Percentiles rank a stretch among this genome's conserved stretches.
These are phyloP conservation scores for Fragaria vesca DNA, from an alignment of 306 rosid genomes.

Conservation along the genomic window DNA sequence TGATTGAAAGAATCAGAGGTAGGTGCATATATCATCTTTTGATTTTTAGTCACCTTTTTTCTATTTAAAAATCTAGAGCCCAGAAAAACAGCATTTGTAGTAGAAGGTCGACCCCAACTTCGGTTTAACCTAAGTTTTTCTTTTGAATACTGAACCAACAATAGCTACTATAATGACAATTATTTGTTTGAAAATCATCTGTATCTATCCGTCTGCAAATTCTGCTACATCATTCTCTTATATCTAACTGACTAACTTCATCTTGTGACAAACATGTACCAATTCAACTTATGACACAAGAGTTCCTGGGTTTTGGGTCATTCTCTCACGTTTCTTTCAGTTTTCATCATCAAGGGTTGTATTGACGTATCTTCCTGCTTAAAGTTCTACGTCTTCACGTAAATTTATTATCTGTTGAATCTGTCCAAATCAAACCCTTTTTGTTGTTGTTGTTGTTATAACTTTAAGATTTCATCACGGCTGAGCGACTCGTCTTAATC, in stretches of 20 bases:
- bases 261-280: background rate
- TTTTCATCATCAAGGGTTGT: background rate
- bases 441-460: background rate
- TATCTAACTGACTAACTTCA: no score
- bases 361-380: conserved; percentile 14
- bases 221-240: no score
- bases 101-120: background rate
- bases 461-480: background rate
- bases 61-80: background rate
- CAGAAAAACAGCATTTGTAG: background rate
- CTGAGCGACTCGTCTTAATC: conserved; percentile 10
- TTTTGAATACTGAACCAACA: background rate
- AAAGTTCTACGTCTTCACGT: background rate
- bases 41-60: background rate
- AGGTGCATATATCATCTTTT: background rate
- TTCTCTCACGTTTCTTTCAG: conserved; percentile 6
- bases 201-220: background rate
- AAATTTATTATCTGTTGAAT: background rate
- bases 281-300: conserved; percentile 17
- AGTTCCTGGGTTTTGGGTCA: conserved; percentile 8
- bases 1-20: background rate
- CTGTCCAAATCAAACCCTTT: background rate
- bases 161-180: background rate
- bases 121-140: background rate
- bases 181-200: background rate